Evolutionary conservation across 192 early-diverging fungal species (phyloP).

Genomic region (Podila minutissima): DNA sequence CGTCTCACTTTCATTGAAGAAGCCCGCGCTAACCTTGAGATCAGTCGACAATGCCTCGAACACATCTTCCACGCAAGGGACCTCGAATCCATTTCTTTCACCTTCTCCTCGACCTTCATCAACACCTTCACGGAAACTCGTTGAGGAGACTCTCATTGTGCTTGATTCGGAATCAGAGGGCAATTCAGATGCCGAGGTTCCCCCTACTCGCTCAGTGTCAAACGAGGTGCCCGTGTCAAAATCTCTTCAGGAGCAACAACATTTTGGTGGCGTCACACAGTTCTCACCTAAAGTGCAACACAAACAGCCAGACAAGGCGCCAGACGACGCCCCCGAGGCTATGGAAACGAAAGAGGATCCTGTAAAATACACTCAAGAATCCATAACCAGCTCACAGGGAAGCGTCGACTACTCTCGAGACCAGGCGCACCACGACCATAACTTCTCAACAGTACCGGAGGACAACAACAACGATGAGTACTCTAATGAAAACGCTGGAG

Average conservation of each 20-base stretch:
- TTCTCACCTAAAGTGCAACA: not conserved
- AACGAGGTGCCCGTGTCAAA: not conserved
- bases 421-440: not conserved
- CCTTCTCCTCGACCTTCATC: not conserved
- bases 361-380: constrained; percentile 13
- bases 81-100: not conserved
- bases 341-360: not conserved
- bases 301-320: not conserved
- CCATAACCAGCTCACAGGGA: constrained; percentile 11
- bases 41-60: not conserved
- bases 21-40: not conserved
- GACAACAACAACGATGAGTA: not conserved
- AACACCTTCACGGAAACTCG: not conserved
- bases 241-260: not conserved
- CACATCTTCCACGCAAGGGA: not conserved
- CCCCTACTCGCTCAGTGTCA: not conserved
- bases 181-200: not conserved
- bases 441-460: too few species aligned
- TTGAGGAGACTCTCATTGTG: constrained; percentile 1
- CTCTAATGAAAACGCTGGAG: not conserved
- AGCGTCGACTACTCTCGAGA: constrained; percentile 4
- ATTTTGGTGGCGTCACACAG: constrained; percentile 13
- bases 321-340: not conserved
- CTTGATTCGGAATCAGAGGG: constrained; percentile 25
- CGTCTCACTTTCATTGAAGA: not conserved